A percentile compares a stretch with the other conserved stretches of the same genome.
Evolutionary conservation across 139 green algal genomes (phyloP).

Genomic region (Marvania coccoides): DNA sequence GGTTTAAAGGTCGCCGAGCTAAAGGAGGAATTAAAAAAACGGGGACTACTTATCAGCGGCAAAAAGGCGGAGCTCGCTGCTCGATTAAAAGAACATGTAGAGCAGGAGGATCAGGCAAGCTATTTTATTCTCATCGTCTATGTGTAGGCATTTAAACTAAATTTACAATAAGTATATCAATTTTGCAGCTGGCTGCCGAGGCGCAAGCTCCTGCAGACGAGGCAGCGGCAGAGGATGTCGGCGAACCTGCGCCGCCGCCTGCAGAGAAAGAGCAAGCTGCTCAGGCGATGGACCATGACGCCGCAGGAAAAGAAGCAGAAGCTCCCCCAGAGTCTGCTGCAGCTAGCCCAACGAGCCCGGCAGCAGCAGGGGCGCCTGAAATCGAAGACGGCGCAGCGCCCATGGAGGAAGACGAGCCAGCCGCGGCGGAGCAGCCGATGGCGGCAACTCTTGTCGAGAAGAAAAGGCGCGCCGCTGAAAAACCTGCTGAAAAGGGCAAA

Average conservation of each 20-base stretch:
- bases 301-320: background rate
- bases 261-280: background rate
- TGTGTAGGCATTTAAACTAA: background rate
- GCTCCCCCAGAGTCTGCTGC: background rate
- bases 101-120: background rate
- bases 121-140: background rate
- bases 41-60: conserved; percentile 16
- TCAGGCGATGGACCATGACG: background rate
- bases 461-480: background rate
- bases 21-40: conserved; percentile 43
- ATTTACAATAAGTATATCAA: background rate
- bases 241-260: background rate
- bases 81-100: conserved; percentile 15
- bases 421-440: background rate
- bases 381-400: background rate
- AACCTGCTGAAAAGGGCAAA: background rate
- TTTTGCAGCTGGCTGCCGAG: background rate
- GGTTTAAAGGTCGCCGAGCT: conserved; percentile 14
- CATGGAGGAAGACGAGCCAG: background rate
- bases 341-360: background rate
- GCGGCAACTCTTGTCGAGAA: background rate
- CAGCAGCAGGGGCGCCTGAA: background rate
- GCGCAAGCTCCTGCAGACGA: background rate
- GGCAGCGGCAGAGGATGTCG: background rate
- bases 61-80: conserved; percentile 34